Conservation (phyloP, 164 flowering plant genomes). For the Berberis vulgaris region DNA sequence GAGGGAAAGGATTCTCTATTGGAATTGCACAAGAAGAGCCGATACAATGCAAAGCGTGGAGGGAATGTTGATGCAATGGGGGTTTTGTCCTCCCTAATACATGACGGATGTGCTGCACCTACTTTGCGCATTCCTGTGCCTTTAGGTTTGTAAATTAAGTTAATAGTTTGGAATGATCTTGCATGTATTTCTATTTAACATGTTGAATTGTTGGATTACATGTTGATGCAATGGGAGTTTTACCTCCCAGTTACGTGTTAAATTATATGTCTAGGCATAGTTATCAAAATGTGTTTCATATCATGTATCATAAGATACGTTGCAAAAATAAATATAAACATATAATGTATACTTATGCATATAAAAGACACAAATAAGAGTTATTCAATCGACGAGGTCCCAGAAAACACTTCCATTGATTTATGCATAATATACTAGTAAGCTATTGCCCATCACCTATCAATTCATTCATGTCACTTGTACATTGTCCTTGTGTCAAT, state of each 20-base stretch:
- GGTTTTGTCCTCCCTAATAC: conserved; percentile 57
- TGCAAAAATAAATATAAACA: no score
- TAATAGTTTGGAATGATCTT: neutral
- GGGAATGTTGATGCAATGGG: conserved; percentile 94
- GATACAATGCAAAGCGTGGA: conserved; percentile 87
- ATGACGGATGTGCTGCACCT: conserved; percentile 65
- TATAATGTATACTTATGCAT: no score
- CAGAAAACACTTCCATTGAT: no score
- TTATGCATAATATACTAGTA: no score
- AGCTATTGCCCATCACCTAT: no score
- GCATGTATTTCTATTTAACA: neutral
- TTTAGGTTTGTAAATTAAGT: conserved; percentile 49
- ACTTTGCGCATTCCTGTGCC: conserved; percentile 91
- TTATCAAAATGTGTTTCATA: no score
- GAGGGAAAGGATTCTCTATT: conserved; percentile 64
- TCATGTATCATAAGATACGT: no score
- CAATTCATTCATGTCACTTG: no score
- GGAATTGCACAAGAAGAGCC: conserved; percentile 61
- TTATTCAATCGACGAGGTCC: no score
- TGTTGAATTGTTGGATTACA: neutral
- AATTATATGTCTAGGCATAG: no score
- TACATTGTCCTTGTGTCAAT: no score
- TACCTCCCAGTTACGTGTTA: neutral
- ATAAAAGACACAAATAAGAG: no score
- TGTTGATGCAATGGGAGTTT: neutral